Evolutionary conservation across 306 rosid species (phyloP).

Genomic region (Parietaria judaica): DNA sequence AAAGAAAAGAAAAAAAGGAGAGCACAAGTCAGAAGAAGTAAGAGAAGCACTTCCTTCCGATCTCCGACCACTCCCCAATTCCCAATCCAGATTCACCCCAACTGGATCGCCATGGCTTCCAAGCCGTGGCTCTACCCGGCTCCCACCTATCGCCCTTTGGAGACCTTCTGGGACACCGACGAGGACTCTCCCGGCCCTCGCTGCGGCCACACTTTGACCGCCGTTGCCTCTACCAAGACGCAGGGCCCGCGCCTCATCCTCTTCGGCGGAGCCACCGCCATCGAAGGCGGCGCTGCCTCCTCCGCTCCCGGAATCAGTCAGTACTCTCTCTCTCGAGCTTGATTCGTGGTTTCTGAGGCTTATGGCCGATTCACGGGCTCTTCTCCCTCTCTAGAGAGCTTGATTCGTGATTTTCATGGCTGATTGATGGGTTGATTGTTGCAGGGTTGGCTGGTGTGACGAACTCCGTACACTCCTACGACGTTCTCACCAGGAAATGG

Average conservation of each 20-base stretch:
- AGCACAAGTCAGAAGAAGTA: too few species aligned
- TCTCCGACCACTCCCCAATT: background rate
- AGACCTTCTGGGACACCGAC: constrained; percentile 74
- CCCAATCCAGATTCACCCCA: too few species aligned
- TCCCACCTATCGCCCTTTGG: constrained; percentile 57
- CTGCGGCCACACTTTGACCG: constrained; percentile 80
- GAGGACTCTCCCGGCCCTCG: constrained; percentile 97
- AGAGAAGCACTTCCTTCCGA: too few species aligned
- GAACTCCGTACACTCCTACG: constrained; percentile 85
- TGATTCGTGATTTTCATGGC: background rate
- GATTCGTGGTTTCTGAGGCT: background rate
- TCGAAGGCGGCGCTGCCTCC: constrained; percentile 78
- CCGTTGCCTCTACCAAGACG: constrained; percentile 79
- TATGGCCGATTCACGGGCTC: background rate
- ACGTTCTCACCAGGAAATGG: constrained; percentile 80
- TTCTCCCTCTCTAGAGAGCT: background rate
- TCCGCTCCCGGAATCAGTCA: constrained; percentile 90
- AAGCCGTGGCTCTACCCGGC: constrained; percentile 94
- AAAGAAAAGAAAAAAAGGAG: too few species aligned
- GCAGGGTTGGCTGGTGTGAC: constrained; percentile 94
- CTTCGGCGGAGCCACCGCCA: constrained; percentile 96
- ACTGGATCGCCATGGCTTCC: constrained; percentile 48
- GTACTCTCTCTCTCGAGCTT: background rate
- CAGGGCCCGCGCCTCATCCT: constrained; percentile 82
- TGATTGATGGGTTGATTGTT: constrained; percentile 65